phyloP scores from a whole-genome alignment of 2,329 filamentous ascomycete genomes.

The Ophiostoma tasmaniense region DNA sequence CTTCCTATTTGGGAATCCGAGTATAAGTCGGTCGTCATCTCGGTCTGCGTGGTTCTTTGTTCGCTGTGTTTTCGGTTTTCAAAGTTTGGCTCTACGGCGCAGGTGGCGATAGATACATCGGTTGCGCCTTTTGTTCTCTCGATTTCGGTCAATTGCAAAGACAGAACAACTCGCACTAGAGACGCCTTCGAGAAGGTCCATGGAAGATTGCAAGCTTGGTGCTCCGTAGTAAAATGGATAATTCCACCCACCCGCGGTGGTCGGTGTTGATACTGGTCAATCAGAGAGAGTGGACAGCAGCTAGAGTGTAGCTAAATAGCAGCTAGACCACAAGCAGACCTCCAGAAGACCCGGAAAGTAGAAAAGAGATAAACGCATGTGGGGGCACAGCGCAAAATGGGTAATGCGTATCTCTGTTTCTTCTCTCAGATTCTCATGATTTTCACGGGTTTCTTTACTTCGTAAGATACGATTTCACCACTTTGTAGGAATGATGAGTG shows the following conservation, averaged over 20 bases:
- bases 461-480: background rate
- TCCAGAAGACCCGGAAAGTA: background rate
- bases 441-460: background rate
- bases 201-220: conserved; percentile 9
- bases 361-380: background rate
- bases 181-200: conserved; percentile 18
- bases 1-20: background rate
- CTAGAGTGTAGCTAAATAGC: background rate
- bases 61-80: background rate
- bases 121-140: background rate
- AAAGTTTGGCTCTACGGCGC: background rate
- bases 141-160: background rate
- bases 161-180: background rate
- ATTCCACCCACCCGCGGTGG: background rate
- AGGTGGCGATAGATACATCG: background rate
- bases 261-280: background rate
- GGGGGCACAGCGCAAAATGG: background rate
- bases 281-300: background rate
- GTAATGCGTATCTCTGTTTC: background rate
- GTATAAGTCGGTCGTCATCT: background rate
- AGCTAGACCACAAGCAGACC: background rate
- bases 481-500: background rate
- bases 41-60: background rate
- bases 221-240: background rate
- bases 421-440: background rate